Base-by-base conservation (phyloP, 1,139 yeast genomes). In the Sugiyamaella sp. region DNA sequence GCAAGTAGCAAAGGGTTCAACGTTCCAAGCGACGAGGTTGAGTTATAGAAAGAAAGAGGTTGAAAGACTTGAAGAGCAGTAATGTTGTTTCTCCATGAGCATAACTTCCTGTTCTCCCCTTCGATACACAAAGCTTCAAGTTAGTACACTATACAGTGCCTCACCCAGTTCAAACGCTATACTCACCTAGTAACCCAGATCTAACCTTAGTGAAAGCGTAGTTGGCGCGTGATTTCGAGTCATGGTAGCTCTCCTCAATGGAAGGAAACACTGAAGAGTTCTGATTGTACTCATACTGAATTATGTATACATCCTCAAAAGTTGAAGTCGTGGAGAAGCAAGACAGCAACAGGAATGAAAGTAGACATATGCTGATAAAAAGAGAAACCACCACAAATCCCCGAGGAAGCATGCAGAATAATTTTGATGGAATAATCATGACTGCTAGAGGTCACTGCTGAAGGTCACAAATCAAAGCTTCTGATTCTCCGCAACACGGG, bases 281-380 rank as follows among this genome's bases (percentile, higher is more conserved):
- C 37, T 70, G 56, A 60, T 82, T 80, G 69, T 78, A 82, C 46
- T 68, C 61, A 58, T 76, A 75, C 50, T 75, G 71, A 4, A 82
- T 70, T 24, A 83, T 67, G 60, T 74, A 81, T 0, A 77, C 74
- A 3, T 73, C 68, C 0, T 82, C 73, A 58, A 78, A 83, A 1
- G 79, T 71, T 0, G 69, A 41, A 0, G 73, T 56, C 0, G 71
- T 53, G 16, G 71, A 70, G 17, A 80, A 73, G 56, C 86, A 80
- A 1, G 87, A 84, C 10, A 80, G 66, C 16, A 82, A 66, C 9
- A 84, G 70, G 62, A 81, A 82, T 3, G 80, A 74, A n/a, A 81
- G 63, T 19, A 79, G 63, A 47, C 75, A 74, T 0, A 73, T 65
- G 1, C 77, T 60, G 21, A 79, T 73, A 58, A 79, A 68, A 20